phyloP scores from a whole-genome alignment of 352 stramenopile genomes.

The Thraustochytrium sp. region DNA sequence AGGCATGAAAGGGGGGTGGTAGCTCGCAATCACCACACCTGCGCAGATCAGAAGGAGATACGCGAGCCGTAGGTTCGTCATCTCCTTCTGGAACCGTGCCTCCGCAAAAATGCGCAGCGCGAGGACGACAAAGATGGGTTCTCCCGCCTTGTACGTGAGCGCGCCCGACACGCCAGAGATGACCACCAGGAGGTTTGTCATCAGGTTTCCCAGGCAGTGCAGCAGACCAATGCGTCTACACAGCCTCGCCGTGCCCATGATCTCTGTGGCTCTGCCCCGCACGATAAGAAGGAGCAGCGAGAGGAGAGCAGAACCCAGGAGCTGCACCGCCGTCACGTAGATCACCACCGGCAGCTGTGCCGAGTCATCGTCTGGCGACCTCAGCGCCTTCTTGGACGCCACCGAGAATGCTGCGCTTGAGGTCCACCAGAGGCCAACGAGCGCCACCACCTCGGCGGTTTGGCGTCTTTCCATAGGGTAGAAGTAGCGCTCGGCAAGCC shows the following conservation, averaged over 20 bases:
- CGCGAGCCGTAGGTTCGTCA: background rate
- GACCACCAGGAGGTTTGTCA: background rate
- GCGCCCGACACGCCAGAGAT: background rate
- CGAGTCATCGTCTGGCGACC: background rate
- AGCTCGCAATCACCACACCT: background rate
- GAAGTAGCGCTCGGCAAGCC: too few species aligned
- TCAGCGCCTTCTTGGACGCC: background rate
- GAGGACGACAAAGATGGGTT: slow-evolving; percentile 21
- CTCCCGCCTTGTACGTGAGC: slow-evolving; percentile 17
- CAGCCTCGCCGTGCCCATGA: background rate
- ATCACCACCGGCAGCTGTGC: background rate
- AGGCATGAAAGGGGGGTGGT: background rate
- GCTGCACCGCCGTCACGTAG: slow-evolving; percentile 2
- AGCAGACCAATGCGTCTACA: background rate
- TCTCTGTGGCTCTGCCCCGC: background rate
- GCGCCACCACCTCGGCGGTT: background rate
- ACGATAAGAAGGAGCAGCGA: background rate
- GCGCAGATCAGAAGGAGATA: background rate
- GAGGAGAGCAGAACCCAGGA: background rate
- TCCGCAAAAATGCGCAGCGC: background rate
- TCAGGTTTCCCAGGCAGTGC: background rate
- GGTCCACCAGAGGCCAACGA: background rate
- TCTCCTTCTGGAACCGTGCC: background rate
- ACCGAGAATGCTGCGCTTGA: background rate
- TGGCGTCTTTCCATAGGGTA: too few species aligned